Conservation (phyloP, 2,329 filamentous ascomycete genomes). For the Cladophialophora yegresii region DNA sequence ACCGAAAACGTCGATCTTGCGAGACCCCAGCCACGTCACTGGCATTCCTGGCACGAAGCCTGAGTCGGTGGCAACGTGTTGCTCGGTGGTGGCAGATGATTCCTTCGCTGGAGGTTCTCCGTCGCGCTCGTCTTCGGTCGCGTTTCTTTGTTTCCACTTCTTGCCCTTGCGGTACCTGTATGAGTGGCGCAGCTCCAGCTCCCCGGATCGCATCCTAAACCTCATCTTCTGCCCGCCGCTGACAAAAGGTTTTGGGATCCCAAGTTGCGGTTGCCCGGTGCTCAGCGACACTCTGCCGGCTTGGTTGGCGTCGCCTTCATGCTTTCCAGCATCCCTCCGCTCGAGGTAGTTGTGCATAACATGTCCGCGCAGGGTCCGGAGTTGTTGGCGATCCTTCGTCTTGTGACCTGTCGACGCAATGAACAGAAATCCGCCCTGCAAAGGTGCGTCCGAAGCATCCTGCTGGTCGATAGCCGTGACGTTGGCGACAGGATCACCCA, state of each 20-base stretch:
- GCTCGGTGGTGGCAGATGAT: not conserved
- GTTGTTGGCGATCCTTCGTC: slow-evolving; percentile 9
- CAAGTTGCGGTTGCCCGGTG: not conserved
- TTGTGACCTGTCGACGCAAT: slow-evolving; percentile 15
- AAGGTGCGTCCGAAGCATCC: not conserved
- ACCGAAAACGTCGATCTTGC: slow-evolving; percentile 20
- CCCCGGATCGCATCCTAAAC: slow-evolving; percentile 18
- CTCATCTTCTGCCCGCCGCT: slow-evolving; percentile 25
- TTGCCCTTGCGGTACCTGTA: slow-evolving; percentile 19
- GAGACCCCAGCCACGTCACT: slow-evolving; percentile 10
- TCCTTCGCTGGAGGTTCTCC: not conserved
- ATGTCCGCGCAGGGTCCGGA: slow-evolving; percentile 21
- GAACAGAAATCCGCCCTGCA: slow-evolving; percentile 20
- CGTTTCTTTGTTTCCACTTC: not conserved
- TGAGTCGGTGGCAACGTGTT: not conserved
- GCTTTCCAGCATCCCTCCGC: slow-evolving; percentile 14
- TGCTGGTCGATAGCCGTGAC: not conserved
- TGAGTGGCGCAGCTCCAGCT: slow-evolving; percentile 10
- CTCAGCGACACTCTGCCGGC: not conserved
- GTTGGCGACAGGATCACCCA: not conserved
- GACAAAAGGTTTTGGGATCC: not conserved
- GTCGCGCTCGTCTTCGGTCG: not conserved
- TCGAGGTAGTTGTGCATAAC: slow-evolving; percentile 30
- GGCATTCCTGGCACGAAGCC: slow-evolving; percentile 17
- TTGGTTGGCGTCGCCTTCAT: not conserved